Evolutionary conservation across 331 rosid species (phyloP).

Genomic region (Erythrophleum ivorense): DNA sequence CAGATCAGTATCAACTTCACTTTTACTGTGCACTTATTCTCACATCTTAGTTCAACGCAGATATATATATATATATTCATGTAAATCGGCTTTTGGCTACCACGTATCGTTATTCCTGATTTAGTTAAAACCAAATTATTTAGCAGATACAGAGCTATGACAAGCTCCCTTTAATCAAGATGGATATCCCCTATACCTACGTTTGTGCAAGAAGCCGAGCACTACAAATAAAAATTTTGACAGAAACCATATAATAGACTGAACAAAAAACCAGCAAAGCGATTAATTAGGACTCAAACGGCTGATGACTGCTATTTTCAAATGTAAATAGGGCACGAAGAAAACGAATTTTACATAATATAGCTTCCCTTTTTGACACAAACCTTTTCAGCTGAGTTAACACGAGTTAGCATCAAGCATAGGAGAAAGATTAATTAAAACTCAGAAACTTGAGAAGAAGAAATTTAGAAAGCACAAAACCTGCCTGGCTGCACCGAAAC

Average conservation of each 20-base stretch:
- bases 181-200: background rate
- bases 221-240: background rate
- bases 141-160: background rate
- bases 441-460: background rate
- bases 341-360: background rate
- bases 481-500: conserved; percentile 92
- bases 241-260: background rate
- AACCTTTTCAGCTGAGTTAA: background rate
- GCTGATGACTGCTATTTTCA: background rate
- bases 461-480: conserved; percentile 34
- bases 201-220: background rate
- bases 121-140: background rate
- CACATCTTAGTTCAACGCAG: no score
- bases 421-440: background rate
- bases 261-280: background rate
- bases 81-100: no score
- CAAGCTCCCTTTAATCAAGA: background rate
- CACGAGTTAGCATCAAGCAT: background rate
- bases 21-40: no score
- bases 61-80: no score
- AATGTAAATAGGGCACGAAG: background rate
- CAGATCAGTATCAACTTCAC: no score
- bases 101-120: background rate
- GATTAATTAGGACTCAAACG: background rate
- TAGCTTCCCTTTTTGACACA: background rate